A percentile compares a stretch with the other conserved stretches of the same genome.
Evolutionary conservation across 2,329 filamentous ascomycete species (phyloP).

Genomic region (Alternaria alternata): DNA sequence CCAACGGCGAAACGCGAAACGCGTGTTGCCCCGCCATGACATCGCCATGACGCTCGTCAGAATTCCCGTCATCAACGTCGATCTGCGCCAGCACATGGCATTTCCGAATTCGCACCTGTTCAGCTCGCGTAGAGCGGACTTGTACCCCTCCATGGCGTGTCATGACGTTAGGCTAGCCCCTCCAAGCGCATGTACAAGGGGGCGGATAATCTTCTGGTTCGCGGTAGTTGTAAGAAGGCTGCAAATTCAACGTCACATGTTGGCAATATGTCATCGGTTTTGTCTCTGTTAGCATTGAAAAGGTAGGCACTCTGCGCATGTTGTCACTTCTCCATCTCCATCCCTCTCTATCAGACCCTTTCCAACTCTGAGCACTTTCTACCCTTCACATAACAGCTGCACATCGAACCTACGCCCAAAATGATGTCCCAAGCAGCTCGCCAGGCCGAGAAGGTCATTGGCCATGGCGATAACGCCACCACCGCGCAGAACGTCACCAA

Average conservation of each 20-base stretch:
- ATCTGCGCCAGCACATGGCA: conserved; percentile 30
- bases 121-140: conserved; percentile 21
- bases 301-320: conserved; percentile 15
- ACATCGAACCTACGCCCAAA: conserved; percentile 26
- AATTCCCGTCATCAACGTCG: conserved; percentile 25
- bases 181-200: conserved; percentile 38
- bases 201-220: conserved; percentile 22
- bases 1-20: conserved; percentile 20
- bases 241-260: conserved; percentile 21
- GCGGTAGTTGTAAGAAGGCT: conserved; percentile 30
- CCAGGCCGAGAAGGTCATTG: conserved; percentile 70
- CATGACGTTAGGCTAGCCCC: conserved; percentile 41
- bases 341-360: not conserved
- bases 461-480: conserved; percentile 70
- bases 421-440: conserved; percentile 65
- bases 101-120: conserved; percentile 6
- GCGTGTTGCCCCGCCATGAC: conserved; percentile 32
- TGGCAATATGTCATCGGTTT: conserved; percentile 35
- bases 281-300: conserved; percentile 21
- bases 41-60: conserved; percentile 36
- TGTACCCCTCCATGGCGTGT: conserved; percentile 31
- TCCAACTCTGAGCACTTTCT: not conserved
- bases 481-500: conserved; percentile 75
- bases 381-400: not conserved
- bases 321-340: conserved; percentile 1